Base-by-base conservation (phyloP, 1,284 basidiomycete genomes). In the Microstroma glucosiphilum region DNA sequence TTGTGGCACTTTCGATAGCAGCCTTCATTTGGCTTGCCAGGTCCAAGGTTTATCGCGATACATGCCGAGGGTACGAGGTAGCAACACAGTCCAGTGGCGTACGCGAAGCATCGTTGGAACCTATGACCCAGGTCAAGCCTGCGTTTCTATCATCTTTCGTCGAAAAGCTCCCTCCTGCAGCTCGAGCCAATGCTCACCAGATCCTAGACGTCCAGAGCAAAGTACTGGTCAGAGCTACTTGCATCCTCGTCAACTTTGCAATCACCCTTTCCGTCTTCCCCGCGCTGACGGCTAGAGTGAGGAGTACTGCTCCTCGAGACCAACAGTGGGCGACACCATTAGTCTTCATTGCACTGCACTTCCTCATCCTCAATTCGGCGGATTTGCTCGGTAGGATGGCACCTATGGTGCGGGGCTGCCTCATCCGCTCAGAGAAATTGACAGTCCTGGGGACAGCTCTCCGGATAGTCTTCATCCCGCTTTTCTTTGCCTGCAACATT, bases 311-410 rank as follows among this genome's bases (percentile, higher is more conserved):
- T 23, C 46, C 41, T 42, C 15, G 19, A 46, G 46, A 49, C 37
- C 23, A 30, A 1, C 8, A 55, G 19, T 48, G 43, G 46, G 67
- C 68, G 15, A 68, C 68, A 23, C 69, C 72, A 12, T 69, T 74
- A 61, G 60, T 75, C 17, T 76, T 76, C 30, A 68, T 74, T 11
- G 69, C 74, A 0, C 66, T 69, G 60, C 74, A 76, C 64, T 75
- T 74, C 40, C 56, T 76, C 57, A 60, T 70, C 25, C 75, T 75
- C 70, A 76, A 76, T 56, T 25, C 64, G 1, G 65, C 67, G 1
- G 74, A 76, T 46, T 40, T 76, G 54, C 48, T 73, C 1, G 74
- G 74, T 0, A 57, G 74, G 17, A 65, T 67, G 8, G 48, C 75
- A 42, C 74, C 74, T 6, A 65, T 69, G 3, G 12, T 75, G 12